A percentile compares a stretch with the other conserved stretches of the same genome.
phyloP scores from a whole-genome alignment of 2,329 filamentous ascomycete species.

The Ophiostoma australiae region DNA sequence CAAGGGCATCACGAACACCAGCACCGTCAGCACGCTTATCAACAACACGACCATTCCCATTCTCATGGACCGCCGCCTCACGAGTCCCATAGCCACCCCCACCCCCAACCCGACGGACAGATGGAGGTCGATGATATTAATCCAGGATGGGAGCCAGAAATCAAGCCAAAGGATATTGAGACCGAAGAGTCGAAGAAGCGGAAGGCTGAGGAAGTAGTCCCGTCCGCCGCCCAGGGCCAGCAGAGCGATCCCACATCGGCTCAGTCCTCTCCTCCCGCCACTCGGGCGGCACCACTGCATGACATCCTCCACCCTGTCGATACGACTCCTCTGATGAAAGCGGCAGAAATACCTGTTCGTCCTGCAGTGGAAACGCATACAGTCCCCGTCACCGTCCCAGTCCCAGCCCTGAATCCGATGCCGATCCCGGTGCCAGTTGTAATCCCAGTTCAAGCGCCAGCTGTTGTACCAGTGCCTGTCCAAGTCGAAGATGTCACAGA shows the following conservation, averaged over 20 bases:
- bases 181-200: not conserved
- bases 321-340: not conserved
- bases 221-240: not conserved
- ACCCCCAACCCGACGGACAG: not conserved
- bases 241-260: not conserved
- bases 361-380: not conserved
- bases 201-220: not conserved
- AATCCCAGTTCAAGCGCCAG: not conserved
- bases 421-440: not conserved
- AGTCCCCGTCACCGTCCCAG: not conserved
- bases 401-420: too few species aligned
- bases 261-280: not conserved
- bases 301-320: slow-evolving; percentile 22
- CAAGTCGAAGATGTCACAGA: not conserved
- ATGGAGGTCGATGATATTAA: not conserved
- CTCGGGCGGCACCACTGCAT: slow-evolving; percentile 18
- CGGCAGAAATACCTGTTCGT: not conserved
- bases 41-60: not conserved
- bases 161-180: not conserved
- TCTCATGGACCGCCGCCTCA: not conserved
- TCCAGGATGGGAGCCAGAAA: slow-evolving; percentile 1
- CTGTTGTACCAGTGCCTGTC: not conserved
- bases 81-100: not conserved
- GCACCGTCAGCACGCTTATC: not conserved
- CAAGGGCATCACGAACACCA: not conserved